Evolutionary conservation across 1,284 basidiomycete genomes (phyloP), one percentile per base, ranked within the genome.

Genomic region (Tylopilus sp.): DNA sequence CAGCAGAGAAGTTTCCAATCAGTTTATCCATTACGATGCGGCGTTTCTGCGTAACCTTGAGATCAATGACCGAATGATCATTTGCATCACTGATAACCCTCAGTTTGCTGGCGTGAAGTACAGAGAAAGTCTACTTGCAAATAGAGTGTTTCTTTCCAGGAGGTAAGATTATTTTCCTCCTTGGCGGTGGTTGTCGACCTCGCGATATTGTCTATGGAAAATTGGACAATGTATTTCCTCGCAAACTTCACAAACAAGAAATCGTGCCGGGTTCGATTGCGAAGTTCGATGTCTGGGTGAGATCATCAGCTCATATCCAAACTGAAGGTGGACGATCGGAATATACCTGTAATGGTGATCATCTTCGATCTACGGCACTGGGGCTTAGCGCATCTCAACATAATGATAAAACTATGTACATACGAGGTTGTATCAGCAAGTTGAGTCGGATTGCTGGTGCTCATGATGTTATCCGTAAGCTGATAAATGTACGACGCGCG

Each of bases 11-110:
- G 16, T 26, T 53, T 52, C 39, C 65, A 39, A 64, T 15, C 16
- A 39, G 10, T 39, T 39, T 15, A 39, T 39, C n/a, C n/a, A n/a
- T n/a, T n/a, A n/a, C n/a, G n/a, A n/a, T n/a, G n/a, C n/a, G n/a
- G n/a, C n/a, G 26, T 9, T 51, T 63, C 41, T 53, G 53, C 36
- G 61, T 63, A 47, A 61, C 58, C 16, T 53, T 24, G 18, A 61
- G 13, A 22, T 32, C 12, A 3, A 68, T 22, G 10, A 1, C 8
- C 9, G 67, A 61, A 33, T 16, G 26, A 24, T 67, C 58, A 8
- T 60, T 36, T 47, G 19, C 63, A 19, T 63, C 57, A 9, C 67
- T 67, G 26, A 38, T 18, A 29, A 53, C 10, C 8, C 16, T 63
- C 19, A 59, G 26, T 53, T 19, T 36, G 16, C 24, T 39, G 12